A percentile compares a stretch with the other conserved stretches of the same genome.
Evolutionary conservation across 164 flowering plant genomes (phyloP).

Genomic region (Hamamelis virginiana): DNA sequence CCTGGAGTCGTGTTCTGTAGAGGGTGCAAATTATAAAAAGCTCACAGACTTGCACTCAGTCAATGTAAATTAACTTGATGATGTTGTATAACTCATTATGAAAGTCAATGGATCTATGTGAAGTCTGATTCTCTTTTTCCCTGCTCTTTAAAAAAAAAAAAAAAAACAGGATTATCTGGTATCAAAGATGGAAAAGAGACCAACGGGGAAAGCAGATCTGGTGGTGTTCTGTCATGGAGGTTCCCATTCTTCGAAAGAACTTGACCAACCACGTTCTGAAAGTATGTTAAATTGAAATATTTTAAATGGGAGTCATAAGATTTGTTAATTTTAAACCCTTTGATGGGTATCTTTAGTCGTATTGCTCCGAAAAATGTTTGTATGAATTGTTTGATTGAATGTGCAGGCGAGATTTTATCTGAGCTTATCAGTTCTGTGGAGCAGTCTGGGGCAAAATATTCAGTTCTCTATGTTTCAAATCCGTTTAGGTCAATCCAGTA

Average conservation of each 20-base stretch:
- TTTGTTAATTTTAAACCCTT: neutral
- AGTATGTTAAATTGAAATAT: slow-evolving; percentile 30
- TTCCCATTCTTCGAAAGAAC: slow-evolving; percentile 27
- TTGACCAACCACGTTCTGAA: slow-evolving; percentile 45
- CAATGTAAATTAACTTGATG: slow-evolving; percentile 41
- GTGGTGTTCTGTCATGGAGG: slow-evolving; percentile 60
- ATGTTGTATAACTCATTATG: neutral
- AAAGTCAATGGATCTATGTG: neutral
- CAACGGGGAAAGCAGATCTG: slow-evolving; percentile 48
- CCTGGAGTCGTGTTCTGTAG: slow-evolving; percentile 58
- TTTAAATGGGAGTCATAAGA: neutral
- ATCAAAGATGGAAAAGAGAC: slow-evolving; percentile 46
- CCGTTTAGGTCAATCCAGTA: slow-evolving; percentile 45
- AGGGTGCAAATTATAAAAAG: slow-evolving; percentile 45
- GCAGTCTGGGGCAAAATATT: slow-evolving; percentile 58
- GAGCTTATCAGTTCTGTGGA: slow-evolving; percentile 64
- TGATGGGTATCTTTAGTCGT: neutral
- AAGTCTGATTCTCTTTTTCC: slow-evolving; percentile 4
- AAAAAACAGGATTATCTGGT: slow-evolving; percentile 56
- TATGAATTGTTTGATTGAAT: slow-evolving; percentile 13
- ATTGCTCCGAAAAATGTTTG: neutral
- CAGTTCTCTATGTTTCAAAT: slow-evolving; percentile 80
- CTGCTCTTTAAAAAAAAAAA: neutral
- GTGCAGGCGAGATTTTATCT: slow-evolving; percentile 62
- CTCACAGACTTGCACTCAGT: slow-evolving; percentile 53